Evolutionary conservation across 2,329 filamentous ascomycete species (phyloP), one percentile per base, ranked within the genome.

Genomic region (Colletotrichum salicis): DNA sequence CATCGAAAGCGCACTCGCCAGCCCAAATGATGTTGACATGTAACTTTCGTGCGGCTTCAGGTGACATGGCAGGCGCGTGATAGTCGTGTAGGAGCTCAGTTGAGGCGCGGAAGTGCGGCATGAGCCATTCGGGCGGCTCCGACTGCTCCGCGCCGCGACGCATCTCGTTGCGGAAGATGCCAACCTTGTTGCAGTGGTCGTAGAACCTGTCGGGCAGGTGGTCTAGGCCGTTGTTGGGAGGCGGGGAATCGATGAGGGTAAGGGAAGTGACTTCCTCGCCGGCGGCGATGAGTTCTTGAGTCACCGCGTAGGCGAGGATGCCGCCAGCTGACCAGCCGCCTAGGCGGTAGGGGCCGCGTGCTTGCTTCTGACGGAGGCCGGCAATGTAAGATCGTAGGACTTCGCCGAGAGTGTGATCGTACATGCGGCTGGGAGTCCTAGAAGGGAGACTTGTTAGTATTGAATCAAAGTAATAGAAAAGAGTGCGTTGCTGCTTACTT

Each of bases 251-350:
- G 58, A 93, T 88, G 59, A 93, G 83, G 58, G 93, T 84, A 7
- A 93, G 84, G 56, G 87, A 83, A 4, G 88, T 86, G 5, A 93
- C 89, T 29, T 78, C 78, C 48, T 92, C 88, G 24, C 88, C 87
- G 4, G 84, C 85, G 70, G 86, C 84, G 66, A 85, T 85, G 15
- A 93, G 84, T 73, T 91, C 87, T 62, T 87, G 86, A 12, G 89
- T 86, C 10, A 90, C 89, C 73, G 92, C 90, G 76, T 89, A 94
- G 45, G 92, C 91, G 69, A 91, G 90, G 56, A 94, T 91, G 24
- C 93, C 92, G 19, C 93, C 93, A 0, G 92, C 92, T 6, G 90
- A 93, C 93, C 92, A 94, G n/a, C 93, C 93, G 19, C 90, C 88
- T 0, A 94, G 82, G 58, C 86, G 86, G 80, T 93, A 94, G 0